Evolutionary conservation across 1,284 basidiomycete genomes (phyloP), one percentile per base, ranked within the genome.

Genomic region (Pseudozyma thailandica): DNA sequence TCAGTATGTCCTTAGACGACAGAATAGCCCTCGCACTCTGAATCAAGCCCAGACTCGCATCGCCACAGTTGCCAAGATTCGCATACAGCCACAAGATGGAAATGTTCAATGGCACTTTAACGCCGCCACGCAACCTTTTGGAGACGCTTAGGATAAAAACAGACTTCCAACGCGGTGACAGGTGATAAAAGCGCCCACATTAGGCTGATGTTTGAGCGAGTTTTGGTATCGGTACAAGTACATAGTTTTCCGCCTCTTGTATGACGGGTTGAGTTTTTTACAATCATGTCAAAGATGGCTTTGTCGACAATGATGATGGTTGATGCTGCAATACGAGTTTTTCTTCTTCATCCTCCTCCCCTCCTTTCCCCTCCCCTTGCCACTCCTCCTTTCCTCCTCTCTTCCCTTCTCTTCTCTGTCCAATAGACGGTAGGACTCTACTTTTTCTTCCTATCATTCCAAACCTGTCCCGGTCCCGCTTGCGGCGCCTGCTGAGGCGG

Each of bases 371-470:
- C n/a, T n/a, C n/a, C n/a, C n/a, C n/a, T n/a, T n/a, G n/a, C n/a
- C n/a, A n/a, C n/a, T n/a, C n/a, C n/a, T n/a, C n/a, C n/a, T 37
- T 27, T 25, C 39, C 4, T 39, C 25, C 25, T 37, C 12, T n/a
- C 25, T 31, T 26, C 26, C 7, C 5, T 21, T 28, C 20, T n/a
- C 23, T 35, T 15, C n/a, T n/a, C n/a, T n/a, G n/a, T n/a, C n/a
- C n/a, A n/a, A n/a, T n/a, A n/a, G n/a, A n/a, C n/a, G n/a, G n/a
- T n/a, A n/a, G n/a, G 1, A n/a, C 2, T 25, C 27, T 52, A 72
- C 53, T 72, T 68, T 18, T 72, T 72, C 70, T 72, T 72, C 47
- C 70, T 48, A 48, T 72, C 70, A 31, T 72, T 72, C 70, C 70
- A 72, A 16, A 68, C 52, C 50, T 72, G 70, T 16, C 70, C 70